Evolutionary conservation across 208 protist species (phyloP), one percentile per base, ranked within the genome.

Genomic region (Herpetomonas samuelpessoai): DNA sequence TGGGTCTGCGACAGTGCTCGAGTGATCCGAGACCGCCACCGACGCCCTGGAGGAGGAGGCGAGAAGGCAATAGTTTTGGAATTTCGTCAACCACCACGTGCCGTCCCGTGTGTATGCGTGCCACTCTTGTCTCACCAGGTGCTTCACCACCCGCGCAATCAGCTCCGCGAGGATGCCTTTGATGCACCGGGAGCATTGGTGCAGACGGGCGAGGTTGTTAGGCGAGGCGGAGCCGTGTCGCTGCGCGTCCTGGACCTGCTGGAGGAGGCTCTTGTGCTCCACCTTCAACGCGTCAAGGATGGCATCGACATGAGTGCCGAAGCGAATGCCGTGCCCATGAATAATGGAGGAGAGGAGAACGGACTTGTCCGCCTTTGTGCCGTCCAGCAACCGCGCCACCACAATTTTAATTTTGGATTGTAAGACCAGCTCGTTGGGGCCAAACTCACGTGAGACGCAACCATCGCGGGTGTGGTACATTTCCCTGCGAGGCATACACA

Each of bases 271-370:
- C 56, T 65, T 64, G 52, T 83, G 67, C 55, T 83, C 71, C 38
- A 67, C 65, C 38, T 65, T 60, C 31, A 83, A 62, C 27, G 74
- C 61, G 18, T 79, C 71, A 44, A 79, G 29, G 12, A 83, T 71
- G 24, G 76, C 65, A 62, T 78, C 74, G 18, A 83, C 68, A 60
- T 79, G 76, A 21, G 62, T 69, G 53, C 76, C 76, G 45, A 71
- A 83, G 53, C 68, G 70, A 9, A 83, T 71, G 1, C 76, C 76
- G 59, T 83, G 65, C 38, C 55, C 57, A 65, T 83, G 76, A 47
- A 65, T 72, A 18, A 83, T 44, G 14, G 71, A 76, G 24, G 76
- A 83, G 0, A 83, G 49, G 2, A 83, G 59, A 7, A 76, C 62
- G 0, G 70, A 71, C 38, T 71, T 60, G 31, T 66, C 61, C 48